A percentile compares a stretch with the other conserved stretches of the same genome.
phyloP scores from a whole-genome alignment of 73 alveolate genomes.

The Paramecium tetraurelia region DNA sequence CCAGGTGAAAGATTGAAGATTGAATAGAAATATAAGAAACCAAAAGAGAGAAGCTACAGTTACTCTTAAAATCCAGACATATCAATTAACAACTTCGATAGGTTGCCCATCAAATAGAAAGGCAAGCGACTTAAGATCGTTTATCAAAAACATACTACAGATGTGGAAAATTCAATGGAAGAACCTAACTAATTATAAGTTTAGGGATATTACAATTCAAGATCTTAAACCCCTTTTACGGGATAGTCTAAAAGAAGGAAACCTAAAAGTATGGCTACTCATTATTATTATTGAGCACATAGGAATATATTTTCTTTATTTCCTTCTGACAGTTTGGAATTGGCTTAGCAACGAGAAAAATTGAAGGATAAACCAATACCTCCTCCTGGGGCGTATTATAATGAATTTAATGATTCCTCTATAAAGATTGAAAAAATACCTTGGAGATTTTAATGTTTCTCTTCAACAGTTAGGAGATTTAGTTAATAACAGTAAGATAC shows the following conservation, averaged over 20 bases:
- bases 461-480: conserved; percentile 12
- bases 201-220: not conserved
- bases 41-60: not conserved
- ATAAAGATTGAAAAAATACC: not conserved
- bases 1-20: not conserved
- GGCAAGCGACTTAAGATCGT: not conserved
- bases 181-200: not conserved
- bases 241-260: not conserved
- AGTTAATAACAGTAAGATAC: not conserved
- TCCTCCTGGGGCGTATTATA: conserved; percentile 15
- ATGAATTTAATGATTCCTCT: not conserved
- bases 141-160: not conserved
- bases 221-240: not conserved
- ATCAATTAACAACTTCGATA: not conserved
- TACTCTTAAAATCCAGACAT: not conserved
- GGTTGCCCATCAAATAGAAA: not conserved
- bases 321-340: conserved; percentile 9
- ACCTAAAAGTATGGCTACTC: not conserved
- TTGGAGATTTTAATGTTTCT: conserved; percentile 36
- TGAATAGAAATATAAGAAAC: not conserved
- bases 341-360: conserved; percentile 22
- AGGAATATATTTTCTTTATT: conserved; percentile 34
- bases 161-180: not conserved
- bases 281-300: not conserved
- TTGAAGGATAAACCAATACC: conserved; percentile 26